Evolutionary conservation across 2,329 filamentous ascomycete genomes (phyloP).

Genomic region (Xylaria polymorpha): DNA sequence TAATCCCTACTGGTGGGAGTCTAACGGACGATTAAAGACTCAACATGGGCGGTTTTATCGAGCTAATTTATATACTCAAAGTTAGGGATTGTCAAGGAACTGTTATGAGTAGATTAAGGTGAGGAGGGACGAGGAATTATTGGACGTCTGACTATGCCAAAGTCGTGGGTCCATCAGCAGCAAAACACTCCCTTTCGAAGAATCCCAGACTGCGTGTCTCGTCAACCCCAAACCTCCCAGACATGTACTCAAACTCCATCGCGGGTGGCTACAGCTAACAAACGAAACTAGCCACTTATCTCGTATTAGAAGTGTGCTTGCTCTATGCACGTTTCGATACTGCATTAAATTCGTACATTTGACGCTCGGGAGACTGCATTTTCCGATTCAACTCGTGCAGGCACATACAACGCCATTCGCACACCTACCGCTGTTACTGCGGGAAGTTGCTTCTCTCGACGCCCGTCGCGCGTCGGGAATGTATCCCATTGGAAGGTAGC

Average conservation of each 20-base stretch:
- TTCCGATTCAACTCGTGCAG: neutral
- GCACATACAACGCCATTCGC: neutral
- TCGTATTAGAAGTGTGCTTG: neutral
- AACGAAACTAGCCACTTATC: constrained; percentile 2
- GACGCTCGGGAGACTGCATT: neutral
- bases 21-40: neutral
- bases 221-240: neutral
- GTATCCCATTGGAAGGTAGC: neutral
- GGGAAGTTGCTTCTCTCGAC: neutral
- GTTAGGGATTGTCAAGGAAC: neutral
- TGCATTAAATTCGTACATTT: neutral
- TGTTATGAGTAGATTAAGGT: neutral
- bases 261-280: constrained; percentile 7
- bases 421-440: neutral
- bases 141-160: neutral
- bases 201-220: neutral
- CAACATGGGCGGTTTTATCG: neutral
- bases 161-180: neutral
- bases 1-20: neutral
- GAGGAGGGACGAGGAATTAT: neutral
- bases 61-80: neutral
- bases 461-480: too few relatives aligned
- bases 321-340: neutral
- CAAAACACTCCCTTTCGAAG: neutral
- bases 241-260: neutral